phyloP scores from a whole-genome alignment of 179 eudicot species.

The Corrigiola litoralis region DNA sequence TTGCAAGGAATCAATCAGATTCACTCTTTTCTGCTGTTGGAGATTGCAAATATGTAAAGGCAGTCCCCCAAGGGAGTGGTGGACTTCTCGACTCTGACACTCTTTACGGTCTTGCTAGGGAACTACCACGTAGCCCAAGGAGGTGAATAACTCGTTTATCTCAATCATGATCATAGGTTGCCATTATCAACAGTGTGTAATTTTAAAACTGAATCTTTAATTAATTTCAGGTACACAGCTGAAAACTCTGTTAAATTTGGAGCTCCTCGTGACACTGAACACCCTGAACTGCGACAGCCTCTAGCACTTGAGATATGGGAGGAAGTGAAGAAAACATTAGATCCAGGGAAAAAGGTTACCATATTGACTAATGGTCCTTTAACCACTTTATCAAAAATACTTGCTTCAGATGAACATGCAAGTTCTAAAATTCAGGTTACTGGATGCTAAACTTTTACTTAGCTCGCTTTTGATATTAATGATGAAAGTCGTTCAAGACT shows the following conservation, averaged over 20 bases:
- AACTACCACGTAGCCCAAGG: conserved; percentile 72
- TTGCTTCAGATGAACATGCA: conserved; percentile 40
- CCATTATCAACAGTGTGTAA: no score
- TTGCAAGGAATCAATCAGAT: conserved; percentile 63
- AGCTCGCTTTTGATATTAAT: not conserved
- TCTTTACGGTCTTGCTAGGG: conserved; percentile 74
- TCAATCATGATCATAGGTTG: no score
- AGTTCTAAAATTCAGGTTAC: conserved; percentile 65
- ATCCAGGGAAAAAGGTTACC: conserved; percentile 33
- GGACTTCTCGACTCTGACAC: conserved; percentile 89
- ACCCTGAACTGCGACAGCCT: conserved; percentile 65
- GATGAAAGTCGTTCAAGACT: no score
- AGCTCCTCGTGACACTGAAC: conserved; percentile 60
- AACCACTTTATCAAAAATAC: conserved; percentile 61
- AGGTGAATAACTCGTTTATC: no score
- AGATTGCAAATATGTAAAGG: conserved; percentile 63
- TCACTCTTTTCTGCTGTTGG: conserved; percentile 46
- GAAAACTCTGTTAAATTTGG: conserved; percentile 57
- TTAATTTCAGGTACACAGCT: conserved; percentile 50
- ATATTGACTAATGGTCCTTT: conserved; percentile 71
- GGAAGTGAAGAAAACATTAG: conserved; percentile 35
- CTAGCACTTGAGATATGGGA: conserved; percentile 62
- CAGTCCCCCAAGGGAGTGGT: conserved; percentile 83
- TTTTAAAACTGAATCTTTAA: no score
- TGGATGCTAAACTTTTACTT: not conserved